Base-by-base conservation (phyloP, 1,284 basidiomycete genomes). In the Cutaneotrichosporon spelunceum region DNA sequence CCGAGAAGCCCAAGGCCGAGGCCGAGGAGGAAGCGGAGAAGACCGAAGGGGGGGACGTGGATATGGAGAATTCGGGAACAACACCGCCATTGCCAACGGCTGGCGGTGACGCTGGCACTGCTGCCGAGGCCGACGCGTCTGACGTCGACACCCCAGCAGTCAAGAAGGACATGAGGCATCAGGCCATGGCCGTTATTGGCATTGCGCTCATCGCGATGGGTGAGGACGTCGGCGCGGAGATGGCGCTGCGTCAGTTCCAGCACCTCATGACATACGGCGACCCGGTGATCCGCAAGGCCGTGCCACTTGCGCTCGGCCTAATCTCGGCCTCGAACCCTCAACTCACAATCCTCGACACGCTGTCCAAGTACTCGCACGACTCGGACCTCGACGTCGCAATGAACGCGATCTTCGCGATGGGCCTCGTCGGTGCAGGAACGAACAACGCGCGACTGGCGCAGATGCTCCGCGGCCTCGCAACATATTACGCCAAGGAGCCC, bases 301-400 rank as follows among this genome's bases (percentile, higher is more conserved):
- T 99, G n/a, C 96, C 96, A 19, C 86, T 99, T 7, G 96, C 95
- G 7, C 87, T 99, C 53, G 95, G 92, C 64, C 86, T 99, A 57
- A 86, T 98, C 74, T 93, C 89, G 76, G 88, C 93, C 19, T 99
- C 96, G 59, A 97, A 99, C 80, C 96, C 96, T 19, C 90, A 92
- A 79, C 84, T 98, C n/a, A 84, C 90, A 30, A 90, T 99, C 66
- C 87, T 99, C 68, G 96, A 99, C 79, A 98, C 93, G 0, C 86
- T 99, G 8, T 98, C 94, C n/a, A 97, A 96, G 78, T 99, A 99
- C 82, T 96, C 93, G 68, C 96, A 99, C 83, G 96, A 99, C 82
- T 94, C 90, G 73, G 96, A 99, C 79, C 87, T 98, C 39, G 85
- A 87, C 60, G 96, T 99, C 16, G 96, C 95, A 0, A 85, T 94